Conservation (phyloP, 352 stramenopile genomes). For the Detonula confervacea region DNA sequence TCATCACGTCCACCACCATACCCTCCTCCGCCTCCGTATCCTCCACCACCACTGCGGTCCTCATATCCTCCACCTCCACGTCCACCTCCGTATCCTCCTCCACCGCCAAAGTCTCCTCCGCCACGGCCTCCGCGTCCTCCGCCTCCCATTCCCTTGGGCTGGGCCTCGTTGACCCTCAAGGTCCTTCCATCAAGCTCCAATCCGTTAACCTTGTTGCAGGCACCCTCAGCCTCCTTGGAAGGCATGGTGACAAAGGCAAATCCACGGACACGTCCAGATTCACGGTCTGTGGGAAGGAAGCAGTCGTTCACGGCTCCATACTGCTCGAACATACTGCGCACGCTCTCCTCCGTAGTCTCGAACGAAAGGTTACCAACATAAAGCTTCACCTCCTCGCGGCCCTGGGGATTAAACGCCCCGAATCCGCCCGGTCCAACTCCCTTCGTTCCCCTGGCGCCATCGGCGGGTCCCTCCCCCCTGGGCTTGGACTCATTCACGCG, state of each 20-base stretch:
- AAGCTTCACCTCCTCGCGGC: constrained; percentile 81
- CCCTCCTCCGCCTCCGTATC: constrained; percentile 31
- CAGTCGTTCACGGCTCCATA: constrained; percentile 82
- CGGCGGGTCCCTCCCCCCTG: constrained; percentile 63
- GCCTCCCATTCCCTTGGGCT: constrained; percentile 67
- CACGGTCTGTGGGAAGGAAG: constrained; percentile 83
- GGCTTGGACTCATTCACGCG: constrained; percentile 84
- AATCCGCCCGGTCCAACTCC: constrained; percentile 59
- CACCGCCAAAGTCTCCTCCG: constrained; percentile 31
- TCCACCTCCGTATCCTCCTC: neutral
- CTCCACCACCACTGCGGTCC: constrained; percentile 9
- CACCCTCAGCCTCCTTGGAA: constrained; percentile 76
- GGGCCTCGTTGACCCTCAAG: constrained; percentile 83
- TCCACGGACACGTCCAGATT: constrained; percentile 65
- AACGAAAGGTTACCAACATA: constrained; percentile 87
- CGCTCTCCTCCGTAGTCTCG: constrained; percentile 74
- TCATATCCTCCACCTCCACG: constrained; percentile 5
- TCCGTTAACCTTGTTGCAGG: constrained; percentile 77
- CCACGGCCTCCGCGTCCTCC: constrained; percentile 14
- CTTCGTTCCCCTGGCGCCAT: constrained; percentile 6
- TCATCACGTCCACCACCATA: constrained; percentile 17
- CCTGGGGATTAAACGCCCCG: constrained; percentile 75
- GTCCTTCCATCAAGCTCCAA: constrained; percentile 81
- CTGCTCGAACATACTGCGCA: constrained; percentile 75
- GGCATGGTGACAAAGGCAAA: constrained; percentile 87